These are phyloP conservation scores for Podila epigama DNA, from an alignment of 192 early-diverging fungal species.

Conservation along the genomic window DNA sequence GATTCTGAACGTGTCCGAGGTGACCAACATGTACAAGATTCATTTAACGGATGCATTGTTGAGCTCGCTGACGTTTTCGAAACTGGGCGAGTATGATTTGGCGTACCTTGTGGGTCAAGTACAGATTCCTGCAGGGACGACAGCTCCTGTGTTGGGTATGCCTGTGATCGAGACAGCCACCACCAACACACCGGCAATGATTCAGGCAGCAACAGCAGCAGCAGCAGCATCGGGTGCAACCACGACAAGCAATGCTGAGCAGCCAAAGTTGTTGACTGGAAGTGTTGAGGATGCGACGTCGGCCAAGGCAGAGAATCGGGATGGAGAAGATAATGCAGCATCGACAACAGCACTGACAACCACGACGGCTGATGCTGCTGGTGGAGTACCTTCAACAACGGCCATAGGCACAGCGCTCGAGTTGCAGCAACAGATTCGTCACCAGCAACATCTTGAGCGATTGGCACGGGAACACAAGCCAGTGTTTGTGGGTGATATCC, in stretches of 20 bases:
- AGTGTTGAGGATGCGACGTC: too few relatives aligned
- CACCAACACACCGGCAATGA: not conserved
- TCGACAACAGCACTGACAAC: not conserved
- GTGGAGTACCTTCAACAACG: not conserved
- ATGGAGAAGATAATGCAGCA: too few relatives aligned
- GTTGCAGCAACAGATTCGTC: constrained; percentile 19
- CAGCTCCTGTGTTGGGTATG: constrained; percentile 78
- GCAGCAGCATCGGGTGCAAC: not conserved
- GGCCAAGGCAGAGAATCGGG: too few relatives aligned
- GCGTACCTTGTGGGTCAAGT: constrained; percentile 81
- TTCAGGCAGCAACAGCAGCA: not conserved
- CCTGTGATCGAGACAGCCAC: constrained; percentile 51
- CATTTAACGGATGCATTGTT: constrained; percentile 91
- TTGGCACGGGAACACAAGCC: constrained; percentile 59
- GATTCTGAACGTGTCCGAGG: constrained; percentile 88
- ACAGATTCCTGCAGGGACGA: constrained; percentile 65
- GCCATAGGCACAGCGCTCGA: not conserved
- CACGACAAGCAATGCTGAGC: constrained; percentile 2
- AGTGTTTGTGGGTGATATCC: constrained; percentile 86
- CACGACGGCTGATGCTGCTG: not conserved
- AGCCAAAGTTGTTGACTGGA: too few relatives aligned
- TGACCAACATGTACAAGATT: constrained; percentile 87
- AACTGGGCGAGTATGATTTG: constrained; percentile 81
- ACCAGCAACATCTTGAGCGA: constrained; percentile 29
- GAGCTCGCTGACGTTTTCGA: constrained; percentile 75